Percentiles rank a stretch among this genome's conserved stretches.
phyloP scores from a whole-genome alignment of 1,284 basidiomycete species.

The Rhodotorula sp. region DNA sequence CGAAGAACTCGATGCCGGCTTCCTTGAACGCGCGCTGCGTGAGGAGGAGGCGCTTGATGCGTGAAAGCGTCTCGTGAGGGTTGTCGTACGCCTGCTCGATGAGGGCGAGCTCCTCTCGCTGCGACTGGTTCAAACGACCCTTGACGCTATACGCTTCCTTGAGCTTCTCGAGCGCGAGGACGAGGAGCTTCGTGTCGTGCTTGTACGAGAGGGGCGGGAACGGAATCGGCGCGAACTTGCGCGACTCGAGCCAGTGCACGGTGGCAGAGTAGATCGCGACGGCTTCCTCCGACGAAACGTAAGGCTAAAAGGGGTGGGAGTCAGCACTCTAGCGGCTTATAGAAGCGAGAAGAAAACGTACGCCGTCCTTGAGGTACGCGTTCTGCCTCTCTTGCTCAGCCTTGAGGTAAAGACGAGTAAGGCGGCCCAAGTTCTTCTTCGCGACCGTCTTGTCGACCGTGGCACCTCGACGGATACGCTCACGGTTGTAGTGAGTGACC shows the following conservation, averaged over 20 bases:
- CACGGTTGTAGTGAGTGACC: constrained; percentile 64
- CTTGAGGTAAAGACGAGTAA: constrained; percentile 79
- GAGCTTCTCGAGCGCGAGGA: constrained; percentile 89
- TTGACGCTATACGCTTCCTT: constrained; percentile 99
- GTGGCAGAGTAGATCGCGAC: constrained; percentile 96
- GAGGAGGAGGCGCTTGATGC: constrained; percentile 90
- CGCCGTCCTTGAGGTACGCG: constrained; percentile 90
- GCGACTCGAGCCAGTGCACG: constrained; percentile 93
- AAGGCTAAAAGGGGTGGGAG: constrained; percentile 56
- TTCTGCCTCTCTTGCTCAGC: constrained; percentile 97
- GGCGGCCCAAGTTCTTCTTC: constrained; percentile 74
- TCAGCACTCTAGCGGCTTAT: background rate
- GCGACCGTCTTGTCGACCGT: constrained; percentile 99
- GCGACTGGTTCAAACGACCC: constrained; percentile 90
- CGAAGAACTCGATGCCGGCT: constrained; percentile 71
- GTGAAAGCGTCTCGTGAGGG: constrained; percentile 84
- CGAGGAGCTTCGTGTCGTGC: constrained; percentile 93
- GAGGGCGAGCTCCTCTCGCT: constrained; percentile 90
- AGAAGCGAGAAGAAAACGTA: constrained; percentile 13
- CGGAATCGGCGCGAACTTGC: constrained; percentile 94
- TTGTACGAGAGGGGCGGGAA: constrained; percentile 98
- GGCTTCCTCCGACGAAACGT: constrained; percentile 94
- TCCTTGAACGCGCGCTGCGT: constrained; percentile 98
- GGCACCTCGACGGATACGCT: constrained; percentile 76
- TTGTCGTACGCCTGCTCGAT: constrained; percentile 97